Conservation (phyloP, 2,329 filamentous ascomycete genomes). For the Claviceps capensis region DNA sequence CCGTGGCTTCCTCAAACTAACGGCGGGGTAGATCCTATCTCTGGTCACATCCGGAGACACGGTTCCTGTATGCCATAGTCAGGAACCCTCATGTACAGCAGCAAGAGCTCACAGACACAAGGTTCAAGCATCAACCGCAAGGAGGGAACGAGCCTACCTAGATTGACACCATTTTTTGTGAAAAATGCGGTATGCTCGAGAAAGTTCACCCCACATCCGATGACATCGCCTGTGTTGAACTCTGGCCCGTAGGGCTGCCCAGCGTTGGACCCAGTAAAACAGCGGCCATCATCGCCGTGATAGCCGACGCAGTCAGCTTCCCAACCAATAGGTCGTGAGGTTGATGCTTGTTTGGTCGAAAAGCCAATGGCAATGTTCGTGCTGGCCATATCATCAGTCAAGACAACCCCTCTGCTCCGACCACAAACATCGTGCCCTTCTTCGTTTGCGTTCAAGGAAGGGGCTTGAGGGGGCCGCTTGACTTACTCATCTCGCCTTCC, state of each 20-base stretch:
- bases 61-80: constrained; percentile 33
- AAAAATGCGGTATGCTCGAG: constrained; percentile 51
- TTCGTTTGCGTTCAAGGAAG: neutral
- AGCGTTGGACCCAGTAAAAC: constrained; percentile 40
- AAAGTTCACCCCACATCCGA: constrained; percentile 56
- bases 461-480: neutral
- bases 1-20: constrained; percentile 51
- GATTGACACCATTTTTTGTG: constrained; percentile 47
- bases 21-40: constrained; percentile 50
- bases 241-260: constrained; percentile 44
- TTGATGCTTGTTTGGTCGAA: constrained; percentile 35
- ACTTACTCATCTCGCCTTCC: constrained; percentile 43
- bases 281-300: constrained; percentile 53
- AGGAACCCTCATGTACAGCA: neutral
- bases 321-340: constrained; percentile 50
- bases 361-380: constrained; percentile 52
- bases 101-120: neutral
- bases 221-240: constrained; percentile 42
- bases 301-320: constrained; percentile 56
- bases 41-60: constrained; percentile 55
- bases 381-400: constrained; percentile 19
- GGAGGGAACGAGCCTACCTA: constrained; percentile 28
- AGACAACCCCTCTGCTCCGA: too few species aligned
- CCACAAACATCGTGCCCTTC: too few species aligned
- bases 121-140: neutral